A percentile compares a stretch with the other conserved stretches of the same genome.
Evolutionary conservation across 208 protist species (phyloP).

Genomic region (Trypanosoma avium): DNA sequence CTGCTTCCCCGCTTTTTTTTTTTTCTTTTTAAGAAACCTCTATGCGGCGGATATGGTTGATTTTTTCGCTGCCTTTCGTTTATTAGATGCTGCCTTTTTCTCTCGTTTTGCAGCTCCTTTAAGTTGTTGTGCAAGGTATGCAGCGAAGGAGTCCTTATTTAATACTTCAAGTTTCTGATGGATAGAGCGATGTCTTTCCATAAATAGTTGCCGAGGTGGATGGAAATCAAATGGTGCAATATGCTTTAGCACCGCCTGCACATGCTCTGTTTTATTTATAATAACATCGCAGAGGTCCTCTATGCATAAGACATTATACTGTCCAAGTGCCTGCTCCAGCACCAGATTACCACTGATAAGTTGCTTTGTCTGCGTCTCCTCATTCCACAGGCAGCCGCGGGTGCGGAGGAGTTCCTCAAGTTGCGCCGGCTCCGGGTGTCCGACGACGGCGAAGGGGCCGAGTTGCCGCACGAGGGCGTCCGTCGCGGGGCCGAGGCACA

Average conservation of each 20-base stretch:
- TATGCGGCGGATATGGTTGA: constrained; percentile 9
- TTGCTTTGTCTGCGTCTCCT: constrained; percentile 58
- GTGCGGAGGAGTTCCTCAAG: constrained; percentile 83
- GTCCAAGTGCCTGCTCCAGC: constrained; percentile 82
- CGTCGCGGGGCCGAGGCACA: constrained; percentile 51
- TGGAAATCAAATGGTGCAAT: constrained; percentile 91
- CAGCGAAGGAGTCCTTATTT: constrained; percentile 84
- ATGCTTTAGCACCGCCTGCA: constrained; percentile 63
- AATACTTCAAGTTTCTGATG: constrained; percentile 84
- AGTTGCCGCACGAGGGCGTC: constrained; percentile 78
- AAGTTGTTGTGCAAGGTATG: constrained; percentile 80
- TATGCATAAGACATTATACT: constrained; percentile 87
- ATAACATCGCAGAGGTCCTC: constrained; percentile 88
- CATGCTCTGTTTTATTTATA: constrained; percentile 50
- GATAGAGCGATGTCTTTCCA: constrained; percentile 80
- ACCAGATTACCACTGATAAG: constrained; percentile 89
- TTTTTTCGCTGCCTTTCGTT: constrained; percentile 17
- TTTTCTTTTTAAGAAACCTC: too few species aligned
- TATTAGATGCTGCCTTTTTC: constrained; percentile 25
- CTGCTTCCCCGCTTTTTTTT: neutral
- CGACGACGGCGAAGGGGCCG: constrained; percentile 75
- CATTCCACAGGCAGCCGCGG: constrained; percentile 73
- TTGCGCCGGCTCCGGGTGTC: constrained; percentile 71
- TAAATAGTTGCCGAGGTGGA: constrained; percentile 84
- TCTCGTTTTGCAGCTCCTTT: constrained; percentile 45